Evolutionary conservation across 129 eudicot species (phyloP), one percentile per base, ranked within the genome.

Genomic region (Tagetes patula): DNA sequence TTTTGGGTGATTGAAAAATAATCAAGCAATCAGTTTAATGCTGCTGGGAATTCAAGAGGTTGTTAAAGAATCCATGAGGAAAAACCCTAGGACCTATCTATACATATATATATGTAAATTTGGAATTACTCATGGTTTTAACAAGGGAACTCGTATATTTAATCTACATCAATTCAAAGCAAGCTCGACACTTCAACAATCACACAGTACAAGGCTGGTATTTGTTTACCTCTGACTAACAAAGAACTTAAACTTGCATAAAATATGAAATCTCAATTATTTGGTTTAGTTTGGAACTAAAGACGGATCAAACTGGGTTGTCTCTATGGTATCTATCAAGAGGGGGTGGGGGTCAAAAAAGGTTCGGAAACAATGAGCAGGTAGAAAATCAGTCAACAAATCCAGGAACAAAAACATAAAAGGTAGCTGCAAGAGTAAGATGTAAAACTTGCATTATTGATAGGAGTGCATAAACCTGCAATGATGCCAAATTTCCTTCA

Each of bases 401-500:
- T 56, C 53, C 67, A 39, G 52, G 54, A 71, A 69, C 47, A 40
- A 61, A 77, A 61, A 39, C 75, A 60, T 69, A 77, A 46, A 69
- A 77, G 75, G 63, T 77, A 30, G 75, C 45, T 13, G 43, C 66
- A 73, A 70, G 76, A 49, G 71, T 62, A 77, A 77, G 81, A 69
- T 69, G 76, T 70, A 77, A 76, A 77, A 70, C 81, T 77, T 71
- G 78, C 78, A 71, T 72, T 68, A 71, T 66, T 45, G 59, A 78
- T 73, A 65, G 45, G 60, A 79, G 66, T 54, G 80, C 67, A 82
- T 10, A 58, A 77, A 94, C 99, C 99, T 94, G 99, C 82, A 94
- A 75, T 38, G 99, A 87, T 61, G 96, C 87, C 76, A 94, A 70
- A 86, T 85, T 94, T 76, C 97, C 99, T 83, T 94, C 99, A 76